These are phyloP conservation scores for Fusarium mangiferae DNA, from an alignment of 2,329 filamentous ascomycete species.

Conservation along the genomic window DNA sequence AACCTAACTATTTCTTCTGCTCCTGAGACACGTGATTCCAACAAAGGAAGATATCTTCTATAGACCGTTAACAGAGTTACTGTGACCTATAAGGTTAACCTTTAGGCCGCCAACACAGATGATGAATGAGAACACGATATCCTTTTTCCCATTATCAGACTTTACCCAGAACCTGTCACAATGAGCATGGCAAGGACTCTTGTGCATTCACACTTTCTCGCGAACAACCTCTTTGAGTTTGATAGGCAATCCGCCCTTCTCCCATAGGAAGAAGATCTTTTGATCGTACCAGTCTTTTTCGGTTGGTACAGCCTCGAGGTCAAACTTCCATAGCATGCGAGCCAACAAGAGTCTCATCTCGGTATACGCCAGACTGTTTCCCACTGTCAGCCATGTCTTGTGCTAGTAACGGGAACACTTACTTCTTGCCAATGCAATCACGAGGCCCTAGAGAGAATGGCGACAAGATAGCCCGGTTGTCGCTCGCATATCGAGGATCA, in stretches of 20 bases:
- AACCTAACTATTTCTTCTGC: no score
- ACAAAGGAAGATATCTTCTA: no score
- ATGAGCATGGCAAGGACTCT: background rate
- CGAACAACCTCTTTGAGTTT: background rate
- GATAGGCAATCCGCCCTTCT: background rate
- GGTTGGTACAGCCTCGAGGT: background rate
- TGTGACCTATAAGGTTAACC: no score
- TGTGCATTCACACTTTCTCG: background rate
- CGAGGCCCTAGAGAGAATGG: constrained; percentile 2
- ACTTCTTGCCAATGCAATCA: constrained; percentile 18
- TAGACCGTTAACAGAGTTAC: no score
- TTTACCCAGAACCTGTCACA: no score
- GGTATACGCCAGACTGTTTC: background rate
- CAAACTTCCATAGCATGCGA: constrained; percentile 14
- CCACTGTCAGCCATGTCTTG: background rate
- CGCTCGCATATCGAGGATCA: background rate
- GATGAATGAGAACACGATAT: no score
- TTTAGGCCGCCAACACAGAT: no score
- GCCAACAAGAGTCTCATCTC: constrained; percentile 11
- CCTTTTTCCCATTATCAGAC: no score
- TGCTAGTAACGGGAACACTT: rapidly evolving
- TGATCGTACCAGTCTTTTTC: background rate
- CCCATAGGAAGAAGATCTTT: background rate
- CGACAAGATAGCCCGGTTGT: background rate
- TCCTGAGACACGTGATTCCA: no score